Percentiles rank a stretch among this genome's conserved stretches.
Conservation (phyloP, 331 rosid genomes). For the Phaseolus coccineus region DNA sequence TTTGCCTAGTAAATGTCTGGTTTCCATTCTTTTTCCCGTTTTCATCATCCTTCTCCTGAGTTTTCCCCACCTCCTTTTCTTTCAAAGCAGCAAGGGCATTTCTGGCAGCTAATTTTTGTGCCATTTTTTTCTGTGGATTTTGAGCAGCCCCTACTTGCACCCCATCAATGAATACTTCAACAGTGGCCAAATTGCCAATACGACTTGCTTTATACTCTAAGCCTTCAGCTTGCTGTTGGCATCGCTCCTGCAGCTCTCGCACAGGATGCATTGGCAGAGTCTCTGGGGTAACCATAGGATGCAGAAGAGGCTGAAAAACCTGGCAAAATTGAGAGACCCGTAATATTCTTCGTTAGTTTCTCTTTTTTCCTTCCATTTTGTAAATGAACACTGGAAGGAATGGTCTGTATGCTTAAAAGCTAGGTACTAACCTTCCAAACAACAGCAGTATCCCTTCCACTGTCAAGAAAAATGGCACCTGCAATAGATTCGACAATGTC, state of each 20-base stretch:
- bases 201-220: constrained; percentile 93
- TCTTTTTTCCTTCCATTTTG: constrained; percentile 29
- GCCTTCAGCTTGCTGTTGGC: constrained; percentile 99
- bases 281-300: constrained; percentile 99
- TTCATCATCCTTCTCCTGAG: constrained; percentile 71
- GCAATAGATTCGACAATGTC: constrained; percentile 99
- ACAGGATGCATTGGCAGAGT: constrained; percentile 99
- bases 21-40: constrained; percentile 78
- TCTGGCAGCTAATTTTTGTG: constrained; percentile 98
- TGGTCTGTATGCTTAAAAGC: constrained; percentile 17
- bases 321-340: constrained; percentile 42
- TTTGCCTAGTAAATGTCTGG: constrained; percentile 95
- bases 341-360: constrained; percentile 25
- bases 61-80: constrained; percentile 79
- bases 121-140: constrained; percentile 98
- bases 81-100: constrained; percentile 90
- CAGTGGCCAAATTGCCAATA: constrained; percentile 88
- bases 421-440: constrained; percentile 81
- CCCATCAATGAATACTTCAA: constrained; percentile 96
- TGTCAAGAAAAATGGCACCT: constrained; percentile 94
- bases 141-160: constrained; percentile 87
- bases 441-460: constrained; percentile 69
- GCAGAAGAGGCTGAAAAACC: constrained; percentile 95
- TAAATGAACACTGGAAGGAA: constrained; percentile 17
- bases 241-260: constrained; percentile 98